These are phyloP conservation scores for Amphicarpaea edgeworthii DNA, from an alignment of 306 rosid species.

Conservation along the genomic window DNA sequence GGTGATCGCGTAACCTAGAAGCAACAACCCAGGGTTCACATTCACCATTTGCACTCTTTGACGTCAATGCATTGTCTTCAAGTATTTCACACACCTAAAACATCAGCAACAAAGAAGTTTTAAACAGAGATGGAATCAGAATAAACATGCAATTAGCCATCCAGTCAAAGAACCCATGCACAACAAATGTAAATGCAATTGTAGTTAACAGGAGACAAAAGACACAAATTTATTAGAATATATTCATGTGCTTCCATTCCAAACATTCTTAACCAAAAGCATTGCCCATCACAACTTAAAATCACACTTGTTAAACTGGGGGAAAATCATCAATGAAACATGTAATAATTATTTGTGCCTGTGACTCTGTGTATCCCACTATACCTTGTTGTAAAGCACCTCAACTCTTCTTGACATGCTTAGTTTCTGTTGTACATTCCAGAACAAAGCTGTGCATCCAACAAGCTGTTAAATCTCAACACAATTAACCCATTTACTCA, in stretches of 20 bases:
- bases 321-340: constrained; percentile 11
- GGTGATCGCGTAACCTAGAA: constrained; percentile 85
- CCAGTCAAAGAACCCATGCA: constrained; percentile 20
- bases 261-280: constrained; percentile 15
- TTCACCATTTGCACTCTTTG: constrained; percentile 65
- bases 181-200: constrained; percentile 14
- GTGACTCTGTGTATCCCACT: not conserved
- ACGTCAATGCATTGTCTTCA: constrained; percentile 82
- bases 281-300: not conserved
- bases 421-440: constrained; percentile 56
- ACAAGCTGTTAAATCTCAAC: constrained; percentile 68
- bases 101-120: constrained; percentile 34
- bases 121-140: constrained; percentile 17
- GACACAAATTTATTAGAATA: no score
- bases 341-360: not conserved
- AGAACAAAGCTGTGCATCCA: constrained; percentile 61
- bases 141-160: constrained; percentile 28
- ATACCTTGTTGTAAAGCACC: constrained; percentile 83
- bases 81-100: constrained; percentile 86
- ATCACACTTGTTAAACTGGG: not conserved
- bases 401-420: constrained; percentile 68
- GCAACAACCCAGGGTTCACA: constrained; percentile 90
- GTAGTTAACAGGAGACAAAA: constrained; percentile 15
- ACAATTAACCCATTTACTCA: constrained; percentile 55
- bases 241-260: not conserved